A percentile compares a stretch with the other conserved stretches of the same genome.
Conservation (phyloP, 345 rosid genomes). For the Turritis glabra region DNA sequence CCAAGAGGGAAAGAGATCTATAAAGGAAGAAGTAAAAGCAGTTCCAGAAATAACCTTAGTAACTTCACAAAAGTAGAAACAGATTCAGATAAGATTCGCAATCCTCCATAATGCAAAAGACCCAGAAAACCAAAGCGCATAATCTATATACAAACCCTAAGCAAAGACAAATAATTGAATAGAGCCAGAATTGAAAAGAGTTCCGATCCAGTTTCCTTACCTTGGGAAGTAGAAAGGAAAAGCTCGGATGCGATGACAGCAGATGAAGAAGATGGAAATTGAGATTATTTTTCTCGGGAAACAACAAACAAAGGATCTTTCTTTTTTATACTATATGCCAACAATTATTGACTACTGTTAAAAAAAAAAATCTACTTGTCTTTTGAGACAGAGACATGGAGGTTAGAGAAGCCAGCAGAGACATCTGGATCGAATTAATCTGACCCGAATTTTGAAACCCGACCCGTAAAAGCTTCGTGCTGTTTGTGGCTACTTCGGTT, state of each 20-base stretch:
- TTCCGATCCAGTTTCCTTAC: slow-evolving; percentile 31
- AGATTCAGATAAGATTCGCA: slow-evolving; percentile 27
- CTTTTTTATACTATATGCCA: slow-evolving; percentile 7
- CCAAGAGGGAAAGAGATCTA: slow-evolving; percentile 35
- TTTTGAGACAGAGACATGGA: slow-evolving; percentile 23
- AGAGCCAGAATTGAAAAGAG: background rate
- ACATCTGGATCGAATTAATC: slow-evolving; percentile 19
- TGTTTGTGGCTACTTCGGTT: background rate
- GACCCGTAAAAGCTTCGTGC: background rate
- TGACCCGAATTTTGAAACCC: slow-evolving; percentile 15
- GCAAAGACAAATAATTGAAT: background rate
- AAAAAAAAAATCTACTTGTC: slow-evolving; percentile 1
- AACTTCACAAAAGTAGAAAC: slow-evolving; percentile 20
- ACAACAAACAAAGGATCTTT: slow-evolving; percentile 16
- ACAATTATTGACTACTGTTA: slow-evolving; percentile 13
- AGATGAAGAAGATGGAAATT: background rate
- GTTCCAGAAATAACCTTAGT: slow-evolving; percentile 9
- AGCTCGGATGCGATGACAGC: slow-evolving; percentile 4
- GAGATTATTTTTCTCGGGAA: background rate
- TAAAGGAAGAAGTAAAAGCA: slow-evolving; percentile 12
- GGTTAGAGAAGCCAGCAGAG: slow-evolving; percentile 19
- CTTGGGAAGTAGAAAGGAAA: slow-evolving; percentile 2
- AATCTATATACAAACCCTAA: slow-evolving; percentile 8
- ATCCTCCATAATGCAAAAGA: slow-evolving; percentile 4
- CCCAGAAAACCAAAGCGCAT: slow-evolving; percentile 5